Base-by-base conservation (phyloP, 805 yeast genomes). In the Yarrowia sp. region DNA sequence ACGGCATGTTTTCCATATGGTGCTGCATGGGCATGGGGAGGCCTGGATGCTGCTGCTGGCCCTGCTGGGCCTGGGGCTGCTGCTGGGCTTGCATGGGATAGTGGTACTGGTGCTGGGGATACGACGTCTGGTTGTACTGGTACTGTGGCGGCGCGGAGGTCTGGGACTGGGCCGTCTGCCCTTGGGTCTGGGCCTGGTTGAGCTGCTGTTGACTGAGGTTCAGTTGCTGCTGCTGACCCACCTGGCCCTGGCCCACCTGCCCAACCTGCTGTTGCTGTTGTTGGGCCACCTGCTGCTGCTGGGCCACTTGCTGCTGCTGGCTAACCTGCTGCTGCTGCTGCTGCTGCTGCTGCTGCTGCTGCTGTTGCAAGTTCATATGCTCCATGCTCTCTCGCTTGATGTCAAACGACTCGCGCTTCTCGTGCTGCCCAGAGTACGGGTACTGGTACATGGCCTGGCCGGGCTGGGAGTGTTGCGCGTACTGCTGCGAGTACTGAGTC, bases 41-140 rank as follows among this genome's bases (percentile, higher is more conserved):
- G 3, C 59, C 59, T 3, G 44, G 61, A 16, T 54, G 61, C 14
- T 54, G 61, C 12, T 54, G 61, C 28, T 54, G 61, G 17, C 38
- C 46, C 21, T 52, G 61, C 17, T 21, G 22, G 6, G 32, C 33
- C 32, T 54, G 22, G 6, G 32, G 22, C 32, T 54, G 62, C 12
- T 58, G 63, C 11, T 38, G 43, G 1, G 33, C 16, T 30, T 56
- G 62, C 36, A 56, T 56, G 10, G 63, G 63, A 22, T 58, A 58
- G 24, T 41, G 63, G 63, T 58, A 58, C 41, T 30, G 43, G 30
- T 51, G 59, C 22, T 51, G 63, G 1, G 63, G 63, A 38, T 28
- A 41, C 49, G 62, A 38, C 49, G 63, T 58, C 12, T 58, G 63
- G 40, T 58, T 58, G 51, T 41, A 58, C 41, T 58, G 51, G 33